Evolutionary conservation across 495 filamentous ascomycete species (phyloP).

Genomic region (Chaetomium fimeti): DNA sequence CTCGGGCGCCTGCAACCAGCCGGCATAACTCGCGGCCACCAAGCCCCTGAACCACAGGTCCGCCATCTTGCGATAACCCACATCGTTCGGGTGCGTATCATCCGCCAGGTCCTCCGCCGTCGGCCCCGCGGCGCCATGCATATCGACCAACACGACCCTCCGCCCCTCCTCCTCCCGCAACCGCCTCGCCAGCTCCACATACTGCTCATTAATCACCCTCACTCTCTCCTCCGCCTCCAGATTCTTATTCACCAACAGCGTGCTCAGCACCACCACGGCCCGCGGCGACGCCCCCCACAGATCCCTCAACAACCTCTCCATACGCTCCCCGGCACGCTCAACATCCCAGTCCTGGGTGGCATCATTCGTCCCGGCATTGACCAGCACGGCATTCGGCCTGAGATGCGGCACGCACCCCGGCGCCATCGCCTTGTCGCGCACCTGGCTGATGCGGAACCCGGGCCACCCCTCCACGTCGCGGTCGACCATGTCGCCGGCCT

Average conservation of each 20-base stretch:
- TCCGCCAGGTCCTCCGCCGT: constrained; percentile 42
- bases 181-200: constrained; percentile 32
- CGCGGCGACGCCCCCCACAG: constrained; percentile 42
- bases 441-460: constrained; percentile 48
- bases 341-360: constrained; percentile 33
- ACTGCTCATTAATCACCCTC: constrained; percentile 42
- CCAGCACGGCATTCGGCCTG: constrained; percentile 52
- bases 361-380: constrained; percentile 54
- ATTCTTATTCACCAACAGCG: constrained; percentile 44
- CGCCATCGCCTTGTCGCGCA: constrained; percentile 37
- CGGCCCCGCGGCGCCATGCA: constrained; percentile 39
- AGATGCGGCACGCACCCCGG: constrained; percentile 26
- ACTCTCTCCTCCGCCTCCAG: constrained; percentile 31
- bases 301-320: constrained; percentile 40
- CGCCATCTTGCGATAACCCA: constrained; percentile 56
- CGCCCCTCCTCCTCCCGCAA: constrained; percentile 32
- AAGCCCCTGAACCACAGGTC: constrained; percentile 51
- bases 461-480: constrained; percentile 55
- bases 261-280: constrained; percentile 51
- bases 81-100: constrained; percentile 51
- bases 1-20: constrained; percentile 33
- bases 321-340: constrained; percentile 34
- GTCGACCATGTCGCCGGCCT: constrained; percentile 50
- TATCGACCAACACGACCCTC: constrained; percentile 50
- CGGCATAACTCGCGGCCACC: constrained; percentile 27